A percentile compares a stretch with the other conserved stretches of the same genome.
These are phyloP conservation scores for Mentha longifolia DNA, from an alignment of 257 asterid species.

Conservation along the genomic window DNA sequence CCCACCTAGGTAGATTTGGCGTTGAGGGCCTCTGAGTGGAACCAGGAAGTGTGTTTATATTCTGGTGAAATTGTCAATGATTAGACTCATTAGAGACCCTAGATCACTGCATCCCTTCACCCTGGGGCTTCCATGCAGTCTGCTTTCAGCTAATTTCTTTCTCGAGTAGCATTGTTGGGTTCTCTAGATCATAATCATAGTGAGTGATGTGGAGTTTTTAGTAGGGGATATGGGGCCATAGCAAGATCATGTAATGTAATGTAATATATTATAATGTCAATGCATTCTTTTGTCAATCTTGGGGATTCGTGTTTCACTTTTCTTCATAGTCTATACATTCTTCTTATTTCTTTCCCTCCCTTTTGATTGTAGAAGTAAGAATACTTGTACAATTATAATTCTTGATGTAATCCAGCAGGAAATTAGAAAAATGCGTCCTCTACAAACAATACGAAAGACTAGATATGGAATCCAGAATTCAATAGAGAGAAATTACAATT, in stretches of 20 bases:
- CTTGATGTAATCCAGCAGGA: slow-evolving; percentile 6
- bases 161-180: slow-evolving; percentile 5
- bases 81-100: background rate
- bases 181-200: background rate
- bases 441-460: slow-evolving; percentile 6
- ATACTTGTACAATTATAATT: background rate
- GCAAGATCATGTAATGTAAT: background rate
- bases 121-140: background rate
- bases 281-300: no score
- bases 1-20: background rate
- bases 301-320: background rate
- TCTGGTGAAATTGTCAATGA: background rate
- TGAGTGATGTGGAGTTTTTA: background rate
- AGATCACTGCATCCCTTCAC: background rate
- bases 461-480: slow-evolving; percentile 15
- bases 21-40: slow-evolving; percentile 4
- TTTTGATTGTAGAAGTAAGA: background rate
- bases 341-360: background rate
- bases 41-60: background rate
- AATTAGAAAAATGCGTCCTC: background rate
- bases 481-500: slow-evolving; percentile 8
- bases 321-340: background rate
- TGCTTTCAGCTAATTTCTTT: slow-evolving; percentile 20
- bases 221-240: background rate
- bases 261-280: no score